Conservation (phyloP, 192 early-diverging fungal genomes). For the Coemansia guatemalensis region DNA sequence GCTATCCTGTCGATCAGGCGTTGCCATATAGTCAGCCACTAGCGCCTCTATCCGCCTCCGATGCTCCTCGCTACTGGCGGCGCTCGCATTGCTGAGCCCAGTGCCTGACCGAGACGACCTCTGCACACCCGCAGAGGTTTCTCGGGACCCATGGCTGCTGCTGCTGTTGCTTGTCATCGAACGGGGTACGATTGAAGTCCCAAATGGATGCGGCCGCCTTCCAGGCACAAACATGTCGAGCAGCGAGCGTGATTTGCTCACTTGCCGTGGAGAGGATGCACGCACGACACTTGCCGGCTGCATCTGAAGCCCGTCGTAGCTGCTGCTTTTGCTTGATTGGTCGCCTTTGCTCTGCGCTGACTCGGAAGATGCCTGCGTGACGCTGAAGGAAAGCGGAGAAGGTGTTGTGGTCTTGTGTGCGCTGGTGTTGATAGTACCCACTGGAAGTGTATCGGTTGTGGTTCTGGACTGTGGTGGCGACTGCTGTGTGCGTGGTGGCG, state of each 20-base stretch:
- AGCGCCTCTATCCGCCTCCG: background rate
- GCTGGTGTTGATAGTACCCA: background rate
- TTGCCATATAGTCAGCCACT: conserved; percentile 25
- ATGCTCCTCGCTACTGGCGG: background rate
- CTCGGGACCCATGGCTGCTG: conserved; percentile 1
- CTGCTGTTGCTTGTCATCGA: background rate
- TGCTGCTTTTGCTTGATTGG: background rate
- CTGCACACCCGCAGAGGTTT: background rate
- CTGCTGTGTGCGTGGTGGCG: no score
- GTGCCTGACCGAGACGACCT: background rate
- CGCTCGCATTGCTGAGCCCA: background rate
- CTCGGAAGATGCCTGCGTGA: conserved; percentile 7
- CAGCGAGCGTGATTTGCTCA: no score
- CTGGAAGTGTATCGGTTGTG: background rate
- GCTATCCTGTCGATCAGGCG: conserved; percentile 16
- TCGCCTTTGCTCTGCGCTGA: background rate
- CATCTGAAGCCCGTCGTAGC: background rate
- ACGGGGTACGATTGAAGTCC: no score
- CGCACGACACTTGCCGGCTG: no score
- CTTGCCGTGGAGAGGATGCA: no score
- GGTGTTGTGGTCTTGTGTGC: background rate
- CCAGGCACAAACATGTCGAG: no score
- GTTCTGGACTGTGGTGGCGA: background rate
- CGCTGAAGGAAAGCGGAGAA: conserved; percentile 1
- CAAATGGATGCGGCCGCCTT: no score